Conservation (phyloP, 257 asterid species). For the Jaltomata sinuosa region DNA sequence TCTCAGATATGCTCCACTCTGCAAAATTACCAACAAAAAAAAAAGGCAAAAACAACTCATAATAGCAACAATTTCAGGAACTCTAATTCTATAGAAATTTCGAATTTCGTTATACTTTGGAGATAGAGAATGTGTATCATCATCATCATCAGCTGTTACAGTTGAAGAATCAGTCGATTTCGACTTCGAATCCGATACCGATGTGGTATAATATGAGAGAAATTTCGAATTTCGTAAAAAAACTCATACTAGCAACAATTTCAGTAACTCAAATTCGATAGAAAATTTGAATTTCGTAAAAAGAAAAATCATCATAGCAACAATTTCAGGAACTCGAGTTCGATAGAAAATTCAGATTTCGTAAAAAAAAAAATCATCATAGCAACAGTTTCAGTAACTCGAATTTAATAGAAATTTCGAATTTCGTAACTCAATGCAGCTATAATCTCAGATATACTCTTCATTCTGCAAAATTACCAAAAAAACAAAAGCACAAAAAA, state of each 20-base stretch:
- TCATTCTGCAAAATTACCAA: slow-evolving; percentile 1
- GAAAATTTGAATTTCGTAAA: no score
- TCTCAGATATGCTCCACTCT: slow-evolving; percentile 12
- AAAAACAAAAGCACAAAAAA: no score
- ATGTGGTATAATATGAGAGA: neutral
- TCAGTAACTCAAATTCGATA: no score
- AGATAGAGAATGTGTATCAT: slow-evolving; percentile 15
- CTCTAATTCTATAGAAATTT: neutral
- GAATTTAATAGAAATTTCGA: neutral
- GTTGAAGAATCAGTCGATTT: neutral
- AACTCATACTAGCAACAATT: neutral
- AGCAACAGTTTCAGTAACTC: neutral
- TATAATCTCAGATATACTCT: slow-evolving; percentile 3
- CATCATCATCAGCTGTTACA: neutral
- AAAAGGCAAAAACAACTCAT: neutral
- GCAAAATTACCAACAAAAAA: neutral
- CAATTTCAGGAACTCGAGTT: no score
- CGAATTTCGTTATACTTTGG: neutral
- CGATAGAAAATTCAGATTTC: no score
- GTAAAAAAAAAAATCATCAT: neutral
- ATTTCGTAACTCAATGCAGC: neutral
- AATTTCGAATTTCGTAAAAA: neutral
- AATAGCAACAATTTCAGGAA: neutral
- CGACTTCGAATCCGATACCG: neutral
- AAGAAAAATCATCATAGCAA: no score